phyloP scores from a whole-genome alignment of 2,329 filamentous ascomycete species.

The Colletotrichum noveboracense region DNA sequence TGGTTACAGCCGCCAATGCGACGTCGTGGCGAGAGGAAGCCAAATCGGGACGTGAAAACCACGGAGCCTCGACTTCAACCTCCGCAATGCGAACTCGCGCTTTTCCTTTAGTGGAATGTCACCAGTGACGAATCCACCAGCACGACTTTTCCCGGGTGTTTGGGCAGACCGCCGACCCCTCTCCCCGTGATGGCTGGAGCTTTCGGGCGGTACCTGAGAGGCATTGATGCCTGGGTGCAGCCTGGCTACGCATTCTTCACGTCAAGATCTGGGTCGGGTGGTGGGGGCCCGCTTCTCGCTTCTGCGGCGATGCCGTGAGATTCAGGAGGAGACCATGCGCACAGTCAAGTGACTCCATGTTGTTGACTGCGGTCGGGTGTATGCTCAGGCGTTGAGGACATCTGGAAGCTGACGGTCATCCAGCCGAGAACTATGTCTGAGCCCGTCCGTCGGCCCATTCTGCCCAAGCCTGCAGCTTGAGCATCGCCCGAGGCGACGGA shows the following conservation, averaged over 20 bases:
- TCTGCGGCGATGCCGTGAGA: not conserved
- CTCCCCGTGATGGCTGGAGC: not conserved
- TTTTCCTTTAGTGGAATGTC: conserved; percentile 7
- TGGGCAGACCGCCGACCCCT: not conserved
- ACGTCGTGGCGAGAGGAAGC: conserved; percentile 7
- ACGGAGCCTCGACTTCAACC: conserved; percentile 16
- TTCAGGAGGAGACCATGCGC: not conserved
- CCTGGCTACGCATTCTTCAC: not conserved
- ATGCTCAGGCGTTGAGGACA: not conserved
- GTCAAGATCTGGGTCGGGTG: not conserved
- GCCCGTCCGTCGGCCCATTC: not conserved
- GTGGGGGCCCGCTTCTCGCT: not conserved
- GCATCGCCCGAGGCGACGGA: not conserved
- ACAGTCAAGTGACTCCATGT: conserved; percentile 13
- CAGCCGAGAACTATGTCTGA: not conserved
- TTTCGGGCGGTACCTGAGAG: not conserved
- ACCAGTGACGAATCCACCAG: not conserved
- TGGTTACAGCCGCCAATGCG: not conserved
- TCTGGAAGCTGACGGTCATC: not conserved
- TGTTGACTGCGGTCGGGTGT: not conserved
- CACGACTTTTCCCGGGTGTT: not conserved
- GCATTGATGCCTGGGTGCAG: not conserved
- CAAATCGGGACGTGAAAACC: conserved; percentile 20
- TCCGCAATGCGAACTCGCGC: conserved; percentile 1
- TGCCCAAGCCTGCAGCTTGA: not conserved